These are phyloP conservation scores for Aschersonia sp. DNA, from an alignment of 2,329 filamentous ascomycete species.

Conservation along the genomic window DNA sequence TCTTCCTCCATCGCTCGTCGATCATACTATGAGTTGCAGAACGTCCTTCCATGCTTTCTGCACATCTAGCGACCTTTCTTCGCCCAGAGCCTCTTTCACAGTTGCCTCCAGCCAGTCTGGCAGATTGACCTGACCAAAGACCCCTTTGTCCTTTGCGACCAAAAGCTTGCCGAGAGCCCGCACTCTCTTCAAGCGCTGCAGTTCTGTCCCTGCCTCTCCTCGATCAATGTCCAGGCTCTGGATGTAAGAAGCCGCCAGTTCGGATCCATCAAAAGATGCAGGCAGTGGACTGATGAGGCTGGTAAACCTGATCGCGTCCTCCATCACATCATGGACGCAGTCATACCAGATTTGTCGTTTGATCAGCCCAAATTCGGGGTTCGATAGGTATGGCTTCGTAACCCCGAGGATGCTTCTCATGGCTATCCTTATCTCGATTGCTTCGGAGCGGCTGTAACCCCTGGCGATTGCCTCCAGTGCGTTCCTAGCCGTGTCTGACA, in stretches of 20 bases:
- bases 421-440: conserved; percentile 19
- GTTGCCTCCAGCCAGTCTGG: conserved; percentile 16
- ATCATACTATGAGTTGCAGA: conserved; percentile 13
- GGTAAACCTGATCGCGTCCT: conserved; percentile 18
- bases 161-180: conserved; percentile 28
- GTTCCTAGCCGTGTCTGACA: conserved; percentile 29
- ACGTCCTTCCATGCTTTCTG: conserved; percentile 25
- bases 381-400: conserved; percentile 25
- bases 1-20: not conserved
- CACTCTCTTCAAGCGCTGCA: conserved; percentile 32
- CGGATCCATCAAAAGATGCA: conserved; percentile 5
- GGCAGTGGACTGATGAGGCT: conserved; percentile 8
- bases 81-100: conserved; percentile 18
- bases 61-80: conserved; percentile 30
- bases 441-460: conserved; percentile 29
- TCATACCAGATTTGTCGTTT: conserved; percentile 39
- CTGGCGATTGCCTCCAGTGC: conserved; percentile 35
- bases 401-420: conserved; percentile 23
- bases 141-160: conserved; percentile 25
- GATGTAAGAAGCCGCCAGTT: conserved; percentile 23
- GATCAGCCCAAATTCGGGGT: conserved; percentile 23
- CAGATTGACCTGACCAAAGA: conserved; percentile 20
- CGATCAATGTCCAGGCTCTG: conserved; percentile 30
- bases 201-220: conserved; percentile 33
- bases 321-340: conserved; percentile 31